These are phyloP conservation scores for Bruguiera sexangula DNA, from an alignment of 345 rosid species.

Conservation along the genomic window DNA sequence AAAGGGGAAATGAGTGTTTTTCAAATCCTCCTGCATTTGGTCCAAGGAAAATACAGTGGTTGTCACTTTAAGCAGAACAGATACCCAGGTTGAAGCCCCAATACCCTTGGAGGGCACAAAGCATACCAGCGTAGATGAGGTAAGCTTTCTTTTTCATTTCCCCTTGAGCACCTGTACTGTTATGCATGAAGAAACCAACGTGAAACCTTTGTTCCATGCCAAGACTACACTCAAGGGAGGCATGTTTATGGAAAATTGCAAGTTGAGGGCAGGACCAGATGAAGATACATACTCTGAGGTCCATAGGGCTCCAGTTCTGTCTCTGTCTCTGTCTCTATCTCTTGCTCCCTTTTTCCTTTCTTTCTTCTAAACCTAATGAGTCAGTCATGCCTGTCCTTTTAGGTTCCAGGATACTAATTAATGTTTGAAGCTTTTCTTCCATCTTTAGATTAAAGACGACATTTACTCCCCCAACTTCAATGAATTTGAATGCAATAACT, in stretches of 20 bases:
- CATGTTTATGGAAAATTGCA: background rate
- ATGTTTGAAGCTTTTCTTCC: conserved; percentile 4
- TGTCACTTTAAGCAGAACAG: too few relatives aligned
- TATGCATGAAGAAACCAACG: too few relatives aligned
- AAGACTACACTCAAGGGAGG: background rate
- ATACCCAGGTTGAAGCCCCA: too few relatives aligned
- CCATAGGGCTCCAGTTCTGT: background rate
- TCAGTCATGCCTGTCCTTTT: background rate
- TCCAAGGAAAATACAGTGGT: too few relatives aligned
- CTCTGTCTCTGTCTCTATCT: too few relatives aligned
- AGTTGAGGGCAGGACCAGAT: background rate
- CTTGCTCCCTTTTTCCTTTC: background rate
- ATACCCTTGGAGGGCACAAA: too few relatives aligned
- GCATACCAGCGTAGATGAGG: too few relatives aligned
- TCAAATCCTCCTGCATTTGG: too few relatives aligned
- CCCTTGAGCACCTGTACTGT: too few relatives aligned
- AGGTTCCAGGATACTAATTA: background rate
- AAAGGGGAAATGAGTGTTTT: too few relatives aligned
- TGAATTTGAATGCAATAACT: conserved; percentile 15
- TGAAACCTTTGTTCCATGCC: background rate
- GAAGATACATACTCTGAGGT: background rate
- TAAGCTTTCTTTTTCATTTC: too few relatives aligned
- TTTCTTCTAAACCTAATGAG: background rate
- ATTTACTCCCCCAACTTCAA: conserved; percentile 8
- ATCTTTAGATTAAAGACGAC: conserved; percentile 18